phyloP scores from a whole-genome alignment of 179 eudicot genomes.

The Vitellaria paradoxa region DNA sequence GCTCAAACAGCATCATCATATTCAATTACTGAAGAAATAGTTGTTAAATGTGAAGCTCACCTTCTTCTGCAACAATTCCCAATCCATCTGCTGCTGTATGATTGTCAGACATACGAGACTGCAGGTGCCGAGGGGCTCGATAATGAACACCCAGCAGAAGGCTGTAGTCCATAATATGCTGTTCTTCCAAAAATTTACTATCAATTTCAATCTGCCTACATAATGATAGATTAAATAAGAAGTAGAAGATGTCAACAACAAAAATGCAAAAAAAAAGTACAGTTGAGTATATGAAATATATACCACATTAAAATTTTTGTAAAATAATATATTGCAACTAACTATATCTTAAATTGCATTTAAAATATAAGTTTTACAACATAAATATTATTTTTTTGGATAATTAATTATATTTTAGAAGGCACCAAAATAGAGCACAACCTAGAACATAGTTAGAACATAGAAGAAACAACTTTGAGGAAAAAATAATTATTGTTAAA shows the following conservation, averaged over 20 bases:
- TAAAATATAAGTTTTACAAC: background rate
- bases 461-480: too few relatives aligned
- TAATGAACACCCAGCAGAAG: conserved; percentile 94
- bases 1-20: conserved; percentile 2
- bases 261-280: background rate
- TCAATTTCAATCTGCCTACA: conserved; percentile 94
- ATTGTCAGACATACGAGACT: conserved; percentile 38
- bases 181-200: conserved; percentile 82
- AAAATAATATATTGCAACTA: background rate
- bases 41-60: conserved; percentile 19
- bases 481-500: too few relatives aligned
- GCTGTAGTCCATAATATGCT: conserved; percentile 96
- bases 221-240: background rate
- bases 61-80: conserved; percentile 88
- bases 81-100: conserved; percentile 54
- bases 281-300: background rate
- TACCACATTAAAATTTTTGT: background rate
- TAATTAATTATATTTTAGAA: too few relatives aligned
- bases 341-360: background rate
- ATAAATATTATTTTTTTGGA: background rate
- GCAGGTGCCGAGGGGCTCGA: conserved; percentile 91
- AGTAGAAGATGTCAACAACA: conserved; percentile 2
- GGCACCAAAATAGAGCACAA: too few relatives aligned
- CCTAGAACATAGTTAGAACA: too few relatives aligned
- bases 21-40: conserved; percentile 1